Evolutionary conservation across 2,329 filamentous ascomycete species (phyloP).

Genomic region (Stachybotrys elegans): DNA sequence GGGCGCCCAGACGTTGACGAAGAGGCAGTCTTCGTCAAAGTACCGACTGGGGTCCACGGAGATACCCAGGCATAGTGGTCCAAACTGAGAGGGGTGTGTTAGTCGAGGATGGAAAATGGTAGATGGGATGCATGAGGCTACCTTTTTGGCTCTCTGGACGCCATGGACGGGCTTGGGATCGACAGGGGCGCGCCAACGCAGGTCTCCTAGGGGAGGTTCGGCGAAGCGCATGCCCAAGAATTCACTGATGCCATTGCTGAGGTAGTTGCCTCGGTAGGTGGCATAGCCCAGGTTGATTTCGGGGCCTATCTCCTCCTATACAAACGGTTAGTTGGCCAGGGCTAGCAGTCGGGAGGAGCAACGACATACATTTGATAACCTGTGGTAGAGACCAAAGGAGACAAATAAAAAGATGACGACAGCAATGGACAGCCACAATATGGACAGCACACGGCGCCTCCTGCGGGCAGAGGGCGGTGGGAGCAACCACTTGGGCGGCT

Average conservation of each 20-base stretch:
- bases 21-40: conserved; percentile 40
- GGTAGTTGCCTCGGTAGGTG: conserved; percentile 33
- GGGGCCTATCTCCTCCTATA: conserved; percentile 3
- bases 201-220: conserved; percentile 40
- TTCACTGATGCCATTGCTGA: conserved; percentile 34
- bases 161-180: conserved; percentile 29
- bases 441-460: too few relatives aligned
- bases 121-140: conserved; percentile 15
- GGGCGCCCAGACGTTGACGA: conserved; percentile 44
- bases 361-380: neutral
- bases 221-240: conserved; percentile 49
- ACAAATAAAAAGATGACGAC: neutral
- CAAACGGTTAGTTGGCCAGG: neutral
- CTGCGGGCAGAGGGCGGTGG: too few relatives aligned
- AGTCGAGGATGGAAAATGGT: neutral
- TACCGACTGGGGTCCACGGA: conserved; percentile 16
- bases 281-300: conserved; percentile 38
- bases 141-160: conserved; percentile 30
- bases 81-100: conserved; percentile 28
- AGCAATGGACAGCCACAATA: neutral
- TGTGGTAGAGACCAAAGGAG: neutral
- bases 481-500: too few relatives aligned
- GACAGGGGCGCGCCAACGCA: conserved; percentile 46
- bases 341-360: neutral
- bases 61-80: conserved; percentile 37